These are phyloP conservation scores for Venturia effusa DNA, from an alignment of 2,329 filamentous ascomycete genomes.

Conservation along the genomic window DNA sequence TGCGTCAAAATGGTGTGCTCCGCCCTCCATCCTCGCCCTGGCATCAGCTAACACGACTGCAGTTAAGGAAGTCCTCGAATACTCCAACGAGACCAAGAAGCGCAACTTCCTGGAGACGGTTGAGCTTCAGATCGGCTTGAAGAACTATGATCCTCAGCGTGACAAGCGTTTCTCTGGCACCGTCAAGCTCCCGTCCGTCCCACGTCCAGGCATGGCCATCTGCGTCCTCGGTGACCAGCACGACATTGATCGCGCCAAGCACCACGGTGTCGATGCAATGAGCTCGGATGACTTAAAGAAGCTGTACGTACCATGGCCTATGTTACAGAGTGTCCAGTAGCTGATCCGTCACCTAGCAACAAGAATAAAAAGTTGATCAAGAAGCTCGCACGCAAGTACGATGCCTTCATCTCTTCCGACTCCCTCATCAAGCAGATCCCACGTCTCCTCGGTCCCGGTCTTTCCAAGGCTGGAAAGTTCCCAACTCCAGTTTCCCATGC, in stretches of 20 bases:
- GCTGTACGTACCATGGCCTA: conserved; percentile 67
- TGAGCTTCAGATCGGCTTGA: conserved; percentile 48
- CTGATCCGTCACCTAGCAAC: background rate
- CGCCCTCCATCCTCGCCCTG: background rate
- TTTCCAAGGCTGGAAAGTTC: conserved; percentile 99
- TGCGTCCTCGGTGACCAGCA: conserved; percentile 88
- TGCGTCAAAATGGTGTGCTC: conserved; percentile 49
- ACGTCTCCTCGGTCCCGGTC: conserved; percentile 96
- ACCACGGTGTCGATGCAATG: conserved; percentile 97
- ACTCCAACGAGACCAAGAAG: conserved; percentile 94
- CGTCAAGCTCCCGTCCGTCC: conserved; percentile 85
- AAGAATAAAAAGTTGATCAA: conserved; percentile 11
- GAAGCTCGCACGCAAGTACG: conserved; percentile 98
- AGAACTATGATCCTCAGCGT: conserved; percentile 72
- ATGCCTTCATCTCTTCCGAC: conserved; percentile 97
- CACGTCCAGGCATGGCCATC: conserved; percentile 83
- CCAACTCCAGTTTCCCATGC: conserved; percentile 94
- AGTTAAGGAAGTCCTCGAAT: conserved; percentile 87
- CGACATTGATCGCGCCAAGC: conserved; percentile 99
- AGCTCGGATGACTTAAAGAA: conserved; percentile 98
- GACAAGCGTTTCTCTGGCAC: conserved; percentile 99
- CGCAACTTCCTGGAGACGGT: conserved; percentile 79
- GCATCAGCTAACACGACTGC: conserved; percentile 33
- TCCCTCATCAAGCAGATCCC: conserved; percentile 99
- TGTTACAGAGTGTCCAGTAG: background rate